Percentiles rank a stretch among this genome's conserved stretches.
Conservation (phyloP, 805 yeast genomes). For the Lachancea kluyveri region DNA sequence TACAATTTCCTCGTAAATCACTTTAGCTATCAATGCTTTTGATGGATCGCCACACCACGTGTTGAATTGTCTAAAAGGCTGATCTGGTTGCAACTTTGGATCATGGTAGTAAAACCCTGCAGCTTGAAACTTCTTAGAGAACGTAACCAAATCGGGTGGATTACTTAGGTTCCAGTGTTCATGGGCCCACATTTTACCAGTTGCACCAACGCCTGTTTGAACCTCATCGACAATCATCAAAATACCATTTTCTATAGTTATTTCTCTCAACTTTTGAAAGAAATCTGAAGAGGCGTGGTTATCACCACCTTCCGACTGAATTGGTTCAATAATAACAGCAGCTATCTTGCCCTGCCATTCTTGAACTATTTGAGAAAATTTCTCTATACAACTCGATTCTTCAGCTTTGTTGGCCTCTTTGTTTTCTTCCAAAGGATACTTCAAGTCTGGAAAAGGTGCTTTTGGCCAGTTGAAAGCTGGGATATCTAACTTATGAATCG, state of each 20-base stretch:
- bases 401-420: constrained; percentile 61
- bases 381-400: constrained; percentile 73
- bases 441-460: constrained; percentile 81
- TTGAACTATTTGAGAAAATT: constrained; percentile 64
- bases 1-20: constrained; percentile 49
- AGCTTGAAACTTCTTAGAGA: constrained; percentile 66
- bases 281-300: constrained; percentile 59
- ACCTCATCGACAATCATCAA: constrained; percentile 66
- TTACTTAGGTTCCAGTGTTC: constrained; percentile 58
- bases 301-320: constrained; percentile 74
- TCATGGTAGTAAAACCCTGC: constrained; percentile 66
- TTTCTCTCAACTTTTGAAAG: constrained; percentile 56
- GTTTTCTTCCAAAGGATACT: constrained; percentile 74
- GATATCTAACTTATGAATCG: constrained; percentile 86
- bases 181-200: constrained; percentile 70
- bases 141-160: constrained; percentile 64
- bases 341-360: constrained; percentile 76
- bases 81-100: constrained; percentile 51
- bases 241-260: constrained; percentile 50
- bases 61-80: constrained; percentile 65
- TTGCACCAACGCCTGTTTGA: constrained; percentile 70
- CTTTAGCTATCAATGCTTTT: constrained; percentile 55
- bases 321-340: constrained; percentile 84
- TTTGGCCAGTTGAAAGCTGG: constrained; percentile 97
- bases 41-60: constrained; percentile 79